phyloP scores from a whole-genome alignment of 805 yeast species.

The Kuraishia hungarica region DNA sequence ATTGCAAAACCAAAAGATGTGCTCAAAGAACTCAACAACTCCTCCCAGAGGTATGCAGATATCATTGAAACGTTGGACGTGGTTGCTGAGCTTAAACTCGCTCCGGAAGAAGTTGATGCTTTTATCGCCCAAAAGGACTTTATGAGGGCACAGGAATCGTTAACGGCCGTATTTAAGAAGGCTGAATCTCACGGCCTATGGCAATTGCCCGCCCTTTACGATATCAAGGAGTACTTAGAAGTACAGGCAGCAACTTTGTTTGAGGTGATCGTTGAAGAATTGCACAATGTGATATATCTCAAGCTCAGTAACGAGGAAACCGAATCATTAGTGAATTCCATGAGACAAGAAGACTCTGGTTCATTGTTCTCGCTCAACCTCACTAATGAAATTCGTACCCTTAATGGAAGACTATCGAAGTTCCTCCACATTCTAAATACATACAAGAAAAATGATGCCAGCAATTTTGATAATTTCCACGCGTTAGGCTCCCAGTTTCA shows the following conservation, averaged over 20 bases:
- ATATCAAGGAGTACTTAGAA: conserved; percentile 43
- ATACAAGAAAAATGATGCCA: neutral
- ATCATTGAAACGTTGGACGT: conserved; percentile 64
- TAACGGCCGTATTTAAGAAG: conserved; percentile 27
- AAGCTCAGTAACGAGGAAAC: conserved; percentile 18
- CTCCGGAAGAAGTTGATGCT: conserved; percentile 59
- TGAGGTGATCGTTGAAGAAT: conserved; percentile 69
- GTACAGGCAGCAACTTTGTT: conserved; percentile 53
- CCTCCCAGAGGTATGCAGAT: conserved; percentile 53
- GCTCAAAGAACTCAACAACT: conserved; percentile 56
- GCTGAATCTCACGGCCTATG: conserved; percentile 49
- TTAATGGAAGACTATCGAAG: neutral
- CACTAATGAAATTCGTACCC: neutral
- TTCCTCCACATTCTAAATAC: neutral
- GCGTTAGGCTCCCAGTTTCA: neutral
- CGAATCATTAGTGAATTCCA: neutral
- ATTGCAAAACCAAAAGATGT: conserved; percentile 46
- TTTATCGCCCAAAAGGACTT: conserved; percentile 65
- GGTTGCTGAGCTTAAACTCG: conserved; percentile 48
- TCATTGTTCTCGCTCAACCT: neutral
- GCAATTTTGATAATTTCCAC: neutral
- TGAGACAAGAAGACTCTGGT: neutral
- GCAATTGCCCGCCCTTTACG: conserved; percentile 44
- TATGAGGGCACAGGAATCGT: conserved; percentile 31
- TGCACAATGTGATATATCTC: conserved; percentile 60